Conservation (phyloP, 495 filamentous ascomycete species). For the Aspergillus homomorphus region DNA sequence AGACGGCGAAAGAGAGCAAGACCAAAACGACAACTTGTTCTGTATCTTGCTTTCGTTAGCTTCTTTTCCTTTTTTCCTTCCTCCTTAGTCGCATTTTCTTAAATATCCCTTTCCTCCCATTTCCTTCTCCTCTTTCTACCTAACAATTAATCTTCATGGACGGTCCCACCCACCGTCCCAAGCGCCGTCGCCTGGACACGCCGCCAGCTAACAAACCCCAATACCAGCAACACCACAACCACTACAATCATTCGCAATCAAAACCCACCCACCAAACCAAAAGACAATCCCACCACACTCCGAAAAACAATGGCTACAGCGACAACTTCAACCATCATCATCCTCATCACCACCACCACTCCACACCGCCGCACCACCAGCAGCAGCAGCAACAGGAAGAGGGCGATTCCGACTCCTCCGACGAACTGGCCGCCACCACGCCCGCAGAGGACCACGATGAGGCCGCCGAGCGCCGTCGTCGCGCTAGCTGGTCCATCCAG, state of each 20-base stretch:
- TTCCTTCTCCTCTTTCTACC: slow-evolving; percentile 12
- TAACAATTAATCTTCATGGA: slow-evolving; percentile 30
- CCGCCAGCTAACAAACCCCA: slow-evolving; percentile 16
- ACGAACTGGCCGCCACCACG: slow-evolving; percentile 49
- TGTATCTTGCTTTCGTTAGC: not conserved
- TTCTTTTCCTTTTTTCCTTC: not conserved
- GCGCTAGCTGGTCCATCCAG: slow-evolving; percentile 37
- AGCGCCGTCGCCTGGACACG: slow-evolving; percentile 52
- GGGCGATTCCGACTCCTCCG: slow-evolving; percentile 35
- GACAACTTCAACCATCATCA: too few relatives aligned
- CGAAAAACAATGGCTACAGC: not conserved
- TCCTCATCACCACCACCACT: not conserved
- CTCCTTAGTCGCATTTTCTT: slow-evolving; percentile 4
- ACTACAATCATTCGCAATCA: slow-evolving; percentile 28
- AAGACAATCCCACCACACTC: not conserved
- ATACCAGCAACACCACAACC: slow-evolving; percentile 30
- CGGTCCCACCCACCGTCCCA: slow-evolving; percentile 40
- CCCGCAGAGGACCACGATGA: slow-evolving; percentile 45
- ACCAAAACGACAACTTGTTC: not conserved
- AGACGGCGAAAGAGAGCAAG: too few relatives aligned
- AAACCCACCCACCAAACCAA: not conserved
- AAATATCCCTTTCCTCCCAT: slow-evolving; percentile 2
- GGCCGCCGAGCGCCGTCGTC: slow-evolving; percentile 29
- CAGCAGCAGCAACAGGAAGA: too few relatives aligned
- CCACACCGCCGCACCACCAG: not conserved